Percentiles rank a stretch among this genome's conserved stretches.
These are phyloP conservation scores for Fusarium ambrosium DNA, from an alignment of 2,329 filamentous ascomycete species.

Conservation along the genomic window DNA sequence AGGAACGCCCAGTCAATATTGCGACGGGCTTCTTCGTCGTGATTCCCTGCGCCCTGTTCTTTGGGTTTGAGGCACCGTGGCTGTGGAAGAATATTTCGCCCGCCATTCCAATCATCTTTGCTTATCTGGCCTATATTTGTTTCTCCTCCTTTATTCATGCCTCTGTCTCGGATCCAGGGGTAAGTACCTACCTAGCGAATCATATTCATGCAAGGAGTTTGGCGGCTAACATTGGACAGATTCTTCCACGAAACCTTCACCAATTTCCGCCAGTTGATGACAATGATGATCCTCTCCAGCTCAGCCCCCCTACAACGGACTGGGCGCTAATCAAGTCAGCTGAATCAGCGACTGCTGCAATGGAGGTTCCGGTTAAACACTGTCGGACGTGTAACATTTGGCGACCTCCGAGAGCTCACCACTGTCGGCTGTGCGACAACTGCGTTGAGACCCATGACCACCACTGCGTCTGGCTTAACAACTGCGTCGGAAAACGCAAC, in stretches of 20 bases:
- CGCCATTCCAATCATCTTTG: slow-evolving; percentile 89
- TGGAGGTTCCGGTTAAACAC: slow-evolving; percentile 98
- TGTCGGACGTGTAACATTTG: slow-evolving; percentile 98
- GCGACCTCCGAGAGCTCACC: slow-evolving; percentile 94
- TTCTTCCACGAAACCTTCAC: slow-evolving; percentile 92
- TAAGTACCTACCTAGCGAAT: slow-evolving; percentile 64
- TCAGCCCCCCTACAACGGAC: slow-evolving; percentile 89
- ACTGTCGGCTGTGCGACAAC: slow-evolving; percentile 96
- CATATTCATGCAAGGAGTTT: background rate
- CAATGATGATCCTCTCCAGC: slow-evolving; percentile 82
- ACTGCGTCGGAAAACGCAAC: slow-evolving; percentile 95
- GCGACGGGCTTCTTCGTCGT: slow-evolving; percentile 86
- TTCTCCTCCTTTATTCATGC: slow-evolving; percentile 95
- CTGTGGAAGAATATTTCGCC: slow-evolving; percentile 89
- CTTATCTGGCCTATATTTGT: slow-evolving; percentile 90
- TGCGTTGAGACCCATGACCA: slow-evolving; percentile 98
- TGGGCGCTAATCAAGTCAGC: slow-evolving; percentile 93
- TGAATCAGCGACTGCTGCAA: slow-evolving; percentile 81
- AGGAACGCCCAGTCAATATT: slow-evolving; percentile 89
- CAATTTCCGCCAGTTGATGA: slow-evolving; percentile 83
- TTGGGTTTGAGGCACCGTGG: slow-evolving; percentile 86
- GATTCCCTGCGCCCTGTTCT: slow-evolving; percentile 85
- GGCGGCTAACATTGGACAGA: slow-evolving; percentile 65
- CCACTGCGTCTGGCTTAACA: slow-evolving; percentile 99
- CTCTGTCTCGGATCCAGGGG: slow-evolving; percentile 91